phyloP scores from a whole-genome alignment of 768 basidiomycete genomes.

The Hericium coralloides region DNA sequence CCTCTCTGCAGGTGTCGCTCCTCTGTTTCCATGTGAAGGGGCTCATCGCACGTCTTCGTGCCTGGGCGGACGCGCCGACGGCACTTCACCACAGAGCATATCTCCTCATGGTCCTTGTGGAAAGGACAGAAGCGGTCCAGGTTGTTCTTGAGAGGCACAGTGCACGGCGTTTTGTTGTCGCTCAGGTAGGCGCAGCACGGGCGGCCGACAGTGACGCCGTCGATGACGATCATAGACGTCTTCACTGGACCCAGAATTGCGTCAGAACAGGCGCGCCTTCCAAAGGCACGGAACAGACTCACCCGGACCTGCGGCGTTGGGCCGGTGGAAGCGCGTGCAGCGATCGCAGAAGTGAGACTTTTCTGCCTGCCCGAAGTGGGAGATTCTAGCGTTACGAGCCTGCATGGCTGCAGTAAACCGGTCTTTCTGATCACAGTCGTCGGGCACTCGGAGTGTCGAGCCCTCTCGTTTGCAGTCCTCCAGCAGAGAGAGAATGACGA shows the following conservation, averaged over 20 bases:
- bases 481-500: conserved; percentile 19
- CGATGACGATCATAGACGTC: not conserved
- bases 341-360: conserved; percentile 12
- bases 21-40: not conserved
- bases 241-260: not conserved
- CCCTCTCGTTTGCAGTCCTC: conserved; percentile 12
- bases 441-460: conserved; percentile 14
- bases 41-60: not conserved
- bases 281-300: not conserved
- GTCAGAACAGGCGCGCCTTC: not conserved
- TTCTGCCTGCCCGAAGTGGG: conserved; percentile 19
- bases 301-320: not conserved
- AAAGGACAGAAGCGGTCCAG: not conserved
- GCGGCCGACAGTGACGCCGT: not conserved
- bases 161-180: not conserved
- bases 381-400: conserved; percentile 17
- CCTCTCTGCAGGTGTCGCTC: not conserved
- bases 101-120: not conserved
- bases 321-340: not conserved
- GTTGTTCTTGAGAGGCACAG: not conserved
- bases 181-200: not conserved
- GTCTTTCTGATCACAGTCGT: conserved; percentile 19
- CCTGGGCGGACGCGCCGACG: not conserved
- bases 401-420: conserved; percentile 21
- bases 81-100: not conserved